phyloP scores from a whole-genome alignment of 2,329 filamentous ascomycete species.

The Microcyclosporella mali region DNA sequence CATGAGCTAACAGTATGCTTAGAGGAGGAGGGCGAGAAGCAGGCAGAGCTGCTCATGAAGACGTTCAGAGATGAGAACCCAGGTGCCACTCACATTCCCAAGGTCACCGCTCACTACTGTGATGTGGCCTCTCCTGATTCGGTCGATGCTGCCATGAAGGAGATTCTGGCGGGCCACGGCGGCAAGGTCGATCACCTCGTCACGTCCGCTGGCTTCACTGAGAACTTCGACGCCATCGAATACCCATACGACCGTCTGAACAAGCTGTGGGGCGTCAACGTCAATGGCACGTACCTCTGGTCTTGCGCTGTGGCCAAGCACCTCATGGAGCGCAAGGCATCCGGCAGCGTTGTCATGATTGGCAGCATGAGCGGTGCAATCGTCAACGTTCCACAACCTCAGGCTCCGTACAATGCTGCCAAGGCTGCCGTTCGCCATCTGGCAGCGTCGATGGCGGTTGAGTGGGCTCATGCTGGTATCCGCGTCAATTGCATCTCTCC shows the following conservation, averaged over 20 bases:
- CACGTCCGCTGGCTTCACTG: constrained; percentile 92
- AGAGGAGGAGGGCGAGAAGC: constrained; percentile 78
- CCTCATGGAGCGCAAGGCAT: constrained; percentile 70
- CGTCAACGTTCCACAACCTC: constrained; percentile 91
- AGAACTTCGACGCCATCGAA: constrained; percentile 86
- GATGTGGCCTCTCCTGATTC: constrained; percentile 78
- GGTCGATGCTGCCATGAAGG: constrained; percentile 65
- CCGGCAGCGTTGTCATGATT: constrained; percentile 88
- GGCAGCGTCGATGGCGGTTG: constrained; percentile 79
- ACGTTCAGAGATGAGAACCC: constrained; percentile 76
- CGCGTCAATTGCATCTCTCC: constrained; percentile 93
- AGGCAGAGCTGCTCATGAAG: constrained; percentile 66
- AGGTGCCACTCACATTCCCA: constrained; percentile 65
- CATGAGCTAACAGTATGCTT: constrained; percentile 7
- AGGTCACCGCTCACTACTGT: constrained; percentile 81
- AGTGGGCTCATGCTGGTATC: constrained; percentile 84
- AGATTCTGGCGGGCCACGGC: constrained; percentile 63
- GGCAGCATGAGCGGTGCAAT: constrained; percentile 92
- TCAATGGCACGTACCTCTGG: constrained; percentile 87
- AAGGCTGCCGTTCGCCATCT: constrained; percentile 90
- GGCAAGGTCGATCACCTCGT: constrained; percentile 79
- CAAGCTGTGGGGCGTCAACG: constrained; percentile 91
- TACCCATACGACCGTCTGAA: constrained; percentile 88
- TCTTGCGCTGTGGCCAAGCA: constrained; percentile 80
- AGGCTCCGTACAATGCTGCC: constrained; percentile 85